A percentile compares a stretch with the other conserved stretches of the same genome.
phyloP scores from a whole-genome alignment of 2,329 filamentous ascomycete genomes.

The Calonectria montana region DNA sequence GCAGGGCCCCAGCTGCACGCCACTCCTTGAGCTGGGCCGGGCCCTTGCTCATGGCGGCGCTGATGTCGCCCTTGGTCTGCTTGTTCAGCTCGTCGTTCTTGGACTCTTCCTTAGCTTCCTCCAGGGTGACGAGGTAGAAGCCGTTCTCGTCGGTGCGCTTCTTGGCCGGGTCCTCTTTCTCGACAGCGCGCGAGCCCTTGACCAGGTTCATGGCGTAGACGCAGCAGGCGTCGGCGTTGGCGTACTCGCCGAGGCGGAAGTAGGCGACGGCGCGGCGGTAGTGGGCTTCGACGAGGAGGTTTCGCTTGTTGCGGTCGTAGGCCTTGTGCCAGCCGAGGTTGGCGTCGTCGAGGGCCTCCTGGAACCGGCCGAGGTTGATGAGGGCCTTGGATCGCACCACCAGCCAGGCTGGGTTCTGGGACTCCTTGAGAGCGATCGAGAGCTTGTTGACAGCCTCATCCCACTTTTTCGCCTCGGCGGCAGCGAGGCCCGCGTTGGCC shows the following conservation, averaged over 20 bases:
- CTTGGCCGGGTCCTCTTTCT: constrained; percentile 46
- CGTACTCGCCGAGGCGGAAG: constrained; percentile 76
- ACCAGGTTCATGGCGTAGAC: constrained; percentile 62
- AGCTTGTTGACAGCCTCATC: constrained; percentile 75
- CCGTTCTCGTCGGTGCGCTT: constrained; percentile 56
- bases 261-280: constrained; percentile 82
- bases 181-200: constrained; percentile 45
- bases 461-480: constrained; percentile 73
- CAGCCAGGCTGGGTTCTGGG: constrained; percentile 80
- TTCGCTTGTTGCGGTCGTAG: constrained; percentile 75
- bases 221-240: constrained; percentile 80
- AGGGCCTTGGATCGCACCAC: constrained; percentile 85
- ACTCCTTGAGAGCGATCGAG: constrained; percentile 73
- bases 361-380: constrained; percentile 70
- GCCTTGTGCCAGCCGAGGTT: constrained; percentile 73
- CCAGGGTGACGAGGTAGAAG: constrained; percentile 56
- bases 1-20: constrained; percentile 58
- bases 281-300: constrained; percentile 84
- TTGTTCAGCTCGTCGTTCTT: constrained; percentile 47
- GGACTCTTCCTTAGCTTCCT: constrained; percentile 44
- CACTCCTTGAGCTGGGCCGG: constrained; percentile 40
- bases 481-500: constrained; percentile 72
- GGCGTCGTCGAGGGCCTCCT: constrained; percentile 76
- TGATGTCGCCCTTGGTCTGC: constrained; percentile 1
- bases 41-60: background rate